Percentiles rank a stretch among this genome's conserved stretches.
phyloP scores from a whole-genome alignment of 495 filamentous ascomycete species.

The Amphirosellinia nigrospora region DNA sequence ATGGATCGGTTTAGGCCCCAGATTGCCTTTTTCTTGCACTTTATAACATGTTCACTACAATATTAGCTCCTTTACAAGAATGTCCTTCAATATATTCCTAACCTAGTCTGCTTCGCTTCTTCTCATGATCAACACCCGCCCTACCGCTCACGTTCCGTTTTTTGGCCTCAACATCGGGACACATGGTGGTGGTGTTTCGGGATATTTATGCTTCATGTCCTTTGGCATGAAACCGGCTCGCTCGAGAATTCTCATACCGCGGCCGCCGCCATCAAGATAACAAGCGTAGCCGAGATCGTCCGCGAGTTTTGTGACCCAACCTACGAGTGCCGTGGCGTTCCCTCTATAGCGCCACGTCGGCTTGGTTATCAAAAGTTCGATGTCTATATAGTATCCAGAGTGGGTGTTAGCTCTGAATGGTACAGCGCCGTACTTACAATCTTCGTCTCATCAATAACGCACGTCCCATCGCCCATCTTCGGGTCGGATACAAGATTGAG shows the following conservation, averaged over 20 bases:
- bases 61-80: slow-evolving; percentile 23
- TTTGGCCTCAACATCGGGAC: slow-evolving; percentile 36
- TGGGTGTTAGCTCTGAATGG: neutral
- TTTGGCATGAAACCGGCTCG: slow-evolving; percentile 36
- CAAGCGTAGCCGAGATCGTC: slow-evolving; percentile 33
- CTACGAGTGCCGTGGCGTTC: slow-evolving; percentile 36
- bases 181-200: slow-evolving; percentile 35
- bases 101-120: neutral
- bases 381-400: slow-evolving; percentile 21
- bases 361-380: slow-evolving; percentile 39
- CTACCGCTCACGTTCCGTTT: slow-evolving; percentile 15
- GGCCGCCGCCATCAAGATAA: slow-evolving; percentile 38
- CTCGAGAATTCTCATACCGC: slow-evolving; percentile 38
- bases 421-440: neutral
- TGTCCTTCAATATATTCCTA: slow-evolving; percentile 24
- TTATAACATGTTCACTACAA: slow-evolving; percentile 14
- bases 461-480: neutral
- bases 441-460: neutral
- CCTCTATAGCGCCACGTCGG: slow-evolving; percentile 31
- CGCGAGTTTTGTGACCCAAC: slow-evolving; percentile 35
- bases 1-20: slow-evolving; percentile 15
- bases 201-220: slow-evolving; percentile 33
- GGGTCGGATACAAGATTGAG: neutral
- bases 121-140: slow-evolving; percentile 4
- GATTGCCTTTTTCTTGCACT: slow-evolving; percentile 11